Evolutionary conservation across 1,139 yeast genomes (phyloP), one percentile per base, ranked within the genome.

Genomic region (Candida sanyaensis): DNA sequence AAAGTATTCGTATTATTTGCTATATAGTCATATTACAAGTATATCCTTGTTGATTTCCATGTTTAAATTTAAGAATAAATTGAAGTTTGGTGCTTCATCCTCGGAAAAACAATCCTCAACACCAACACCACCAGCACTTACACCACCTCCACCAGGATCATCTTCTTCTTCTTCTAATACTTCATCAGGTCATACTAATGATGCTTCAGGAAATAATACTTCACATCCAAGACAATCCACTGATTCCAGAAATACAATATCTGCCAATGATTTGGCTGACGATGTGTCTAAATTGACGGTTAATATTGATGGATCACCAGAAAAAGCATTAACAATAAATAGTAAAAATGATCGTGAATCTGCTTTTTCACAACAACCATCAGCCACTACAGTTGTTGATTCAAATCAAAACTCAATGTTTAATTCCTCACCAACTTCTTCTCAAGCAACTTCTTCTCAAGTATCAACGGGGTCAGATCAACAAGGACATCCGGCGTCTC

Each of bases 1-100:
- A 17, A 17, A 2, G 21, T 17, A 17, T 17, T 17, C 21, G 21
- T 17, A 17, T 26, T 8, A 26, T 26, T 26, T 26, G 28, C 28
- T 26, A 26, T 26, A 17, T 17, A 17, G 21, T 17, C 21, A 17
- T 17, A 17, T 17, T 17, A 17, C 21, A 17, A 17, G 21, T 17
- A 17, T 3, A 17, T 17, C 21, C 21, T 17, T 17, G 21, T 17
- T 17, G 3, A 17, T 17, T 17, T 17, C 37, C 37, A 74, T 74
- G 79, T 63, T 73, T 43, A 75, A 73, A 58, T 72, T 75, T 60
- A 75, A 74, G 55, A 75, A 75, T 57, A 75, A 75, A 60, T 72
- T 75, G 62, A 75, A 73, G 61, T 73, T 75, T 55, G 74, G 78
- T 23, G 5, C 43, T 12, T 61, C 74, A 8, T 61, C 72, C 12